Base-by-base conservation (phyloP, 305 asterid genomes). In the Vinca major region DNA sequence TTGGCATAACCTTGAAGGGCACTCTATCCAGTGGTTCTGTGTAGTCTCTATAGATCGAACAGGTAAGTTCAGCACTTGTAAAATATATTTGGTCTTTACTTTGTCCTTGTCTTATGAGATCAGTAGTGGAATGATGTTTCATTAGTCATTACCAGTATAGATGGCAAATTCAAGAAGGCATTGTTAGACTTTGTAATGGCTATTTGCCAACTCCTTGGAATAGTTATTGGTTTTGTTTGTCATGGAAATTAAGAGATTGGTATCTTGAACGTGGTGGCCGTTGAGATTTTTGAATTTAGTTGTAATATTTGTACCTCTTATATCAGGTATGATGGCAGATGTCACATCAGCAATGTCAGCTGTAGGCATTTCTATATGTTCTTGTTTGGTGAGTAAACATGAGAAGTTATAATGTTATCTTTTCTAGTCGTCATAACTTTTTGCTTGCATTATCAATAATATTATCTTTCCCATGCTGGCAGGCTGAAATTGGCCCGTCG, bases 301-400 rank as follows among this genome's bases (percentile, higher is more conserved):
- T 33, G 5, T 7, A 14, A 14, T 50, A 2, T 57, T 11, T 58
- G 45, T 20, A 43, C 63, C 39, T 10, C n/a, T 56, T 64, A 52
- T 68, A 20, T 68, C 81, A 92, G 98, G 96, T 70, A 89, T 92
- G 91, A 85, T 92, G 95, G 98, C 91, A 1, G 98, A 92, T 70
- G 71, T 89, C 76, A 85, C 96, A 48, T 73, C 89, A 73, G 87
- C 91, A 62, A 81, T 92, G 73, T 87, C 96, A 75, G 89, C 92
- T 63, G 87, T 54, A 62, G 90, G 96, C 67, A 71, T 92, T 66
- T 72, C 83, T 19, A 89, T 92, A 73, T 88, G 86, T 72, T 90
- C 98, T 74, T 92, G 98, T 80, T 88, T 83, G 77, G 98, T 92
- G 74, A 92, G 98, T 74, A 50, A 69, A 26, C 1, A 56, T 36